Evolutionary conservation across 139 green algal species (phyloP), one percentile per base, ranked within the genome.

Genomic region (Picochlorum sp.): DNA sequence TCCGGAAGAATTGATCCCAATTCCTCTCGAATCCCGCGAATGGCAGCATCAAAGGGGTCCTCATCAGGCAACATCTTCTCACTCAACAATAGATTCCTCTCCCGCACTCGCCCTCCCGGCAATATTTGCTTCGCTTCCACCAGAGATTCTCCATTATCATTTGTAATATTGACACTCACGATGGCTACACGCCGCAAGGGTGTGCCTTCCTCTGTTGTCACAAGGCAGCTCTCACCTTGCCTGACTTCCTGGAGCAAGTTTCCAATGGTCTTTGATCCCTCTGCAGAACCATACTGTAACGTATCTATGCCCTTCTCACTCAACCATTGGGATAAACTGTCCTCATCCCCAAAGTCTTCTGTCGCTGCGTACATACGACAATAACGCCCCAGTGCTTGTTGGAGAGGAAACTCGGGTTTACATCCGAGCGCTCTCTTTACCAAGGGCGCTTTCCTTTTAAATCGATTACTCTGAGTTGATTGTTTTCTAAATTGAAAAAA

Each of bases 61-160:
- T 66, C 61, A 44, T 18, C 16, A n/a, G 61, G 61, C 4, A 66
- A 58, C 34, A 66, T 38, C 32, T 66, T 66, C 32, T 66, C 61
- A 56, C 23, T 46, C 21, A 66, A 23, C 16, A 32, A 32, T 8
- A 66, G 21, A 44, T 56, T 56, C 18, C 61, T 37, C 28, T 38
- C 23, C 57, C 61, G 18, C 4, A 52, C 61, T 44, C n/a, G 13
- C 9, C 61, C 61, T 23, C 13, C 41, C 1, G 61, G 61, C 34
- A 66, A 41, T 14, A 23, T 56, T 23, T 66, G 61, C 13, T 24
- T 41, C n/a, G 61, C 61, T 58, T 66, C 61, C 1, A 32, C 26
- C 37, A 66, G 13, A 7, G 61, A 32, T 66, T 56, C 11, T 32
- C 61, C 49, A 8, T 8, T 46, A n/a, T n/a, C 15, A 46, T 66